Evolutionary conservation across 306 rosid genomes (phyloP), one percentile per base, ranked within the genome.

Genomic region (Vachellia pachyceras): DNA sequence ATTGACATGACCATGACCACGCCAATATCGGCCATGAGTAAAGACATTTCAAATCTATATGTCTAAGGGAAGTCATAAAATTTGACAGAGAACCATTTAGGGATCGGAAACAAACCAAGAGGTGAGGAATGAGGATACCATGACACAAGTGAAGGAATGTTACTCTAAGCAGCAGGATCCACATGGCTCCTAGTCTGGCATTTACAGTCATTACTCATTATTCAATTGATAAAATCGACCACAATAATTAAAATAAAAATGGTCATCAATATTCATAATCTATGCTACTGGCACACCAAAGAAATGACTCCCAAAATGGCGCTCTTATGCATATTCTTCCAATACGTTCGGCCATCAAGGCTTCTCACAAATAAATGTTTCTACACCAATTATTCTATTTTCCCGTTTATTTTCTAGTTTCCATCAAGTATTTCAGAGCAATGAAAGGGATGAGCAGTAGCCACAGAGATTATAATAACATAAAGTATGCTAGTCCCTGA

Each of bases 141-240:
- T 67, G 72, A 18, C 33, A 37, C 71, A 9, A 40, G 72, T 39
- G 45, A 65, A 3, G 71, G 45, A 66, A 17, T 9, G 47, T 37
- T 39, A 66, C 47, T 39, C 41, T 66, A 9, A 66, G 72, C 47
- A 39, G 47, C 72, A 66, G 45, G 49, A 39, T 39, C 72, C 46
- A 67, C 46, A 67, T 17, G 72, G 49, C 49, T 67, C 72, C 46
- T 6, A 17, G 72, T 67, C 49, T 67, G 33, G 72, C 45, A 67
- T 37, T 65, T 67, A 67, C 44, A 67, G 8, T n/a, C 72, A 39
- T 67, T 66, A 66, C 71, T 17, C 40, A 63, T 13, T 35, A 15
- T 8, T 64, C 12, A 35, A 64, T 13, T 66, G 71, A 66, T 66
- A 66, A 66, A 66, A 66, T 17, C n/a, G 72, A 39, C 46, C 7